Evolutionary conservation across 2,329 filamentous ascomycete genomes (phyloP), one percentile per base, ranked within the genome.

Genomic region (Penicillium sp.): DNA sequence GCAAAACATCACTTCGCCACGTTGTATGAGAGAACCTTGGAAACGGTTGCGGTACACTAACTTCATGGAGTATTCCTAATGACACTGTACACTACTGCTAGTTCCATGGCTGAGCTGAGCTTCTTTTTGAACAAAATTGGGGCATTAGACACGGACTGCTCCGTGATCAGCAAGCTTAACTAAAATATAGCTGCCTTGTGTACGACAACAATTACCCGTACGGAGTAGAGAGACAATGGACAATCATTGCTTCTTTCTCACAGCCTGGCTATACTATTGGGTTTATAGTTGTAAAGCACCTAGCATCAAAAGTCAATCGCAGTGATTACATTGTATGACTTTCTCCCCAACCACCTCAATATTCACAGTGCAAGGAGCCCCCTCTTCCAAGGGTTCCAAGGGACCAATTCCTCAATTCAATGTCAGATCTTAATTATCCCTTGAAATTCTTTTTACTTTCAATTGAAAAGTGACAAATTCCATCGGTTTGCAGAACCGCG

Each of bases 321-420:
- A n/a, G 13, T 27, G 24, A 5, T 27, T 27, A 7, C 13, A 36
- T 40, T 40, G 38, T 40, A 40, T 40, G 27, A 44, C 24, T 29
- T 43, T 48, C 8, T 6, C 24, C 50, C 50, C 50, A 52, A 52
- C 50, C 50, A 42, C 50, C 44, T 46, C 50, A 50, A 45, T 39
- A 16, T 46, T 43, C 50, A 39, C 40, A 50, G 45, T 50, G 51
- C 41, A 54, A 54, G 51, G 51, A 50, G 46, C 18, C 40, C 31
- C 34, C 34, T 36, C 34, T n/a, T 7, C 4, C 34, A 36, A 36
- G 34, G 34, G 34, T 11, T 16, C 40, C 46, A 34, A 54, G 45
- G 50, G 50, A 29, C 41, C 43, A 34, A 36, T 14, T n/a, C n/a
- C 6, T n/a, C 34, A 52, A 53, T 48, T 40, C 38, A 48, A 48